Evolutionary conservation across 1,284 basidiomycete genomes (phyloP).

Genomic region (Meripilus lineatus): DNA sequence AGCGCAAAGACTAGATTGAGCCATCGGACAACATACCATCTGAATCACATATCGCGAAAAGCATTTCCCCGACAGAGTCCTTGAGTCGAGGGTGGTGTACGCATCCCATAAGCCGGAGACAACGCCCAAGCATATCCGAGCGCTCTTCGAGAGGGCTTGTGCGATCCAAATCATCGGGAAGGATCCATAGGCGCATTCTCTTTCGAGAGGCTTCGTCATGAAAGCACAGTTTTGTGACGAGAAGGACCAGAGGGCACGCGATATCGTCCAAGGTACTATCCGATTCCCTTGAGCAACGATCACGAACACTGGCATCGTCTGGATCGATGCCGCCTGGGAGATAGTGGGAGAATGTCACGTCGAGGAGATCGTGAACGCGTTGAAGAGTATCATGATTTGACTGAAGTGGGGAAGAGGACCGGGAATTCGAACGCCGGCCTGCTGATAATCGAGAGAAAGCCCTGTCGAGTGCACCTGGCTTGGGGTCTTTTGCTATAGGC

Average conservation of each 20-base stretch:
- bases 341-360: constrained; percentile 56
- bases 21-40: constrained; percentile 53
- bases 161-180: constrained; percentile 78
- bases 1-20: neutral
- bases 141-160: constrained; percentile 68
- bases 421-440: constrained; percentile 46
- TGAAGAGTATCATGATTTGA: constrained; percentile 46
- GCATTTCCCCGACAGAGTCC: constrained; percentile 77
- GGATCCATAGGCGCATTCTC: constrained; percentile 57
- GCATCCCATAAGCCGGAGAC: constrained; percentile 71
- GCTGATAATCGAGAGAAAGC: constrained; percentile 55
- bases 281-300: constrained; percentile 41
- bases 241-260: constrained; percentile 67
- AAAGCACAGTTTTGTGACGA: constrained; percentile 65
- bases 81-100: constrained; percentile 71
- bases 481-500: constrained; percentile 31
- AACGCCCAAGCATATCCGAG: constrained; percentile 68
- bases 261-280: constrained; percentile 69
- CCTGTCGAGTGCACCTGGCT: constrained; percentile 55
- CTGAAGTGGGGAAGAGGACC: constrained; percentile 24
- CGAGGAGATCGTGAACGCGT: constrained; percentile 62
- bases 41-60: constrained; percentile 76
- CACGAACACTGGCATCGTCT: constrained; percentile 56
- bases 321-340: constrained; percentile 60
- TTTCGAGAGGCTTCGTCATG: constrained; percentile 54